A percentile compares a stretch with the other conserved stretches of the same genome.
Evolutionary conservation across 164 flowering plant species (phyloP).

Genomic region (Chimonanthus praecox): DNA sequence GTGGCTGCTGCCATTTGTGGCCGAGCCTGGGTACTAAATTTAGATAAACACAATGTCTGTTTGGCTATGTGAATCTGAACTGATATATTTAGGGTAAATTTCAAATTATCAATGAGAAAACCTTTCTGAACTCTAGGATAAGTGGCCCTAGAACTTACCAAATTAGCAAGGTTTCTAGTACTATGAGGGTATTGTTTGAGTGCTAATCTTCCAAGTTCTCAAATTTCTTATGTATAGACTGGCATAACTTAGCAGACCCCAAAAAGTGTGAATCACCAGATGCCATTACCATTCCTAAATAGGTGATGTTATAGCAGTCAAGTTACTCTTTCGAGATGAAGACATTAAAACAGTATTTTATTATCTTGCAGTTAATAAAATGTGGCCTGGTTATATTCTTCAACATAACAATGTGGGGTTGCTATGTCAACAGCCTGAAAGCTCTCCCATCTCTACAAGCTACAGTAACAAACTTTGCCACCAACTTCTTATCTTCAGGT

Average conservation of each 20-base stretch:
- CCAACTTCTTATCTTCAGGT: slow-evolving; percentile 85
- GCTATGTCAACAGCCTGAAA: slow-evolving; percentile 83
- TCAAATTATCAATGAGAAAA: too few relatives aligned
- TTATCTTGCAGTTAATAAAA: slow-evolving; percentile 10
- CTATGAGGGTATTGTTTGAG: too few relatives aligned
- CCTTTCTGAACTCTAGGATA: background rate
- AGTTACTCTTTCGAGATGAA: background rate
- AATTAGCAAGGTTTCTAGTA: too few relatives aligned
- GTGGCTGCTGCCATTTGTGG: background rate
- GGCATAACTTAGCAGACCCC: background rate
- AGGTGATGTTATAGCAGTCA: too few relatives aligned
- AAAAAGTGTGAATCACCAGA: too few relatives aligned
- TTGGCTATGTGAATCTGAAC: background rate
- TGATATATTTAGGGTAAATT: background rate
- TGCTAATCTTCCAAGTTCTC: too few relatives aligned
- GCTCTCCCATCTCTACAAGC: slow-evolving; percentile 91
- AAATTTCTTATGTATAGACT: background rate
- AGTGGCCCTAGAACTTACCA: too few relatives aligned
- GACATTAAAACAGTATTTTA: background rate
- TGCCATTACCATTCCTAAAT: too few relatives aligned
- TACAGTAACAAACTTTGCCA: slow-evolving; percentile 84
- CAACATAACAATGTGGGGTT: slow-evolving; percentile 94
- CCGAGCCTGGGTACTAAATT: background rate
- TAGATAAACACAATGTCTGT: background rate
- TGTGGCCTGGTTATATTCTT: slow-evolving; percentile 66